Evolutionary conservation across 1,284 basidiomycete genomes (phyloP).

Genomic region (Agaricales sp.): DNA sequence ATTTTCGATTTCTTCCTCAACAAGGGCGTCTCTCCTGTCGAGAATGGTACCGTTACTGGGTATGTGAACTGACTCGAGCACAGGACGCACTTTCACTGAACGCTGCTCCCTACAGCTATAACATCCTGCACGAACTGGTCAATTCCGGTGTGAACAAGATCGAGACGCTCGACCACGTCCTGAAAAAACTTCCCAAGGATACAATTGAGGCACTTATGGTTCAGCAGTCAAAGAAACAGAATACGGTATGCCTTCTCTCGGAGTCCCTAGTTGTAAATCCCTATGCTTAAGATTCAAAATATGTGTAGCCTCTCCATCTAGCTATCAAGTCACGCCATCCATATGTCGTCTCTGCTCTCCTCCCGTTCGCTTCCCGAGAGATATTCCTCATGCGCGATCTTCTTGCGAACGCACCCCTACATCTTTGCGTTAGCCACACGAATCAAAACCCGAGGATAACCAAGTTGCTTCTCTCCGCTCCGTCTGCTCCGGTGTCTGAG

Average conservation of each 20-base stretch:
- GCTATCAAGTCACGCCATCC: not conserved
- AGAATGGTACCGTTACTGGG: slow-evolving; percentile 31
- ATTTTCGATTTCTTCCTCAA: slow-evolving; percentile 40
- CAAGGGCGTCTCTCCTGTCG: slow-evolving; percentile 32
- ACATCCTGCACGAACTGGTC: slow-evolving; percentile 42
- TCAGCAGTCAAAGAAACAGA: slow-evolving; percentile 33
- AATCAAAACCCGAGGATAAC: not conserved
- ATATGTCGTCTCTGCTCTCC: not conserved
- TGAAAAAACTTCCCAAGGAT: slow-evolving; percentile 38
- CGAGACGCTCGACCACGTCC: slow-evolving; percentile 28
- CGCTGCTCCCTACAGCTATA: slow-evolving; percentile 27
- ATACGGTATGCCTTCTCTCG: slow-evolving; percentile 27
- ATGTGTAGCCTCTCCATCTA: not conserved
- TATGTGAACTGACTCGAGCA: slow-evolving; percentile 22
- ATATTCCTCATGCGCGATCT: not conserved
- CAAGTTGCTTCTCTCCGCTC: not conserved
- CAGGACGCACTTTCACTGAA: not conserved
- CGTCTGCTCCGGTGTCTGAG: not conserved
- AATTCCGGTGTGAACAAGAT: slow-evolving; percentile 11
- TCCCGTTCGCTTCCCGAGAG: not conserved
- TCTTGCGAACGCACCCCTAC: not conserved
- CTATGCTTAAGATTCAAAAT: not conserved
- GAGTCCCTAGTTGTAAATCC: too few species aligned
- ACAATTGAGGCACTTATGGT: slow-evolving; percentile 28
- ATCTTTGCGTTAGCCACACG: not conserved